phyloP scores from a whole-genome alignment of 2,329 filamentous ascomycete genomes.

The Mollisia scopiformis region DNA sequence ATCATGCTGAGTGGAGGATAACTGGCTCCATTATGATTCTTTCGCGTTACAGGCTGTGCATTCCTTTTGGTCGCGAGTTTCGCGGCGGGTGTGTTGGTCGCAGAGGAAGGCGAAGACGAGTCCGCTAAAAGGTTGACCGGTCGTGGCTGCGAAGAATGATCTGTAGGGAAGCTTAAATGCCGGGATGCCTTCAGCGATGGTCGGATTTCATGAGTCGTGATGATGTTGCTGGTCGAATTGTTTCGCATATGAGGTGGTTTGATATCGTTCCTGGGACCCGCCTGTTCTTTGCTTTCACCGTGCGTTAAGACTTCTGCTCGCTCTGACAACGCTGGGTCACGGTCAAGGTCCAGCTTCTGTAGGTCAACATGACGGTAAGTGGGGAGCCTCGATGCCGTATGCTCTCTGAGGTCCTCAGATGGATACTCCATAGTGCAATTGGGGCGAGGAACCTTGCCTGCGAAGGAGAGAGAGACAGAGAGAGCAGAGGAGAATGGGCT shows the following conservation, averaged over 20 bases:
- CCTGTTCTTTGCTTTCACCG: background rate
- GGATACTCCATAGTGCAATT: background rate
- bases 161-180: constrained; percentile 3
- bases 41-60: background rate
- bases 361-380: background rate
- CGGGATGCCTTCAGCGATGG: background rate
- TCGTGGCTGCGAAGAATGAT: background rate
- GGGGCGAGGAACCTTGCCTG: background rate
- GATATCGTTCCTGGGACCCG: background rate
- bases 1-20: constrained; percentile 32
- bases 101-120: background rate
- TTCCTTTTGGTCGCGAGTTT: background rate
- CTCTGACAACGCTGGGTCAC: background rate
- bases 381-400: background rate
- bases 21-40: background rate
- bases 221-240: background rate
- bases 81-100: background rate
- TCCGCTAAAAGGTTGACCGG: background rate
- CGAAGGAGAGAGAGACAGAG: background rate
- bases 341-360: background rate
- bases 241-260: background rate
- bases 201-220: background rate
- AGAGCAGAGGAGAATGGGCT: background rate
- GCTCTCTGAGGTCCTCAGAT: background rate
- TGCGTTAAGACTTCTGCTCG: background rate